Base-by-base conservation (phyloP, 2,329 filamentous ascomycete species). In the Periconia sp. region DNA sequence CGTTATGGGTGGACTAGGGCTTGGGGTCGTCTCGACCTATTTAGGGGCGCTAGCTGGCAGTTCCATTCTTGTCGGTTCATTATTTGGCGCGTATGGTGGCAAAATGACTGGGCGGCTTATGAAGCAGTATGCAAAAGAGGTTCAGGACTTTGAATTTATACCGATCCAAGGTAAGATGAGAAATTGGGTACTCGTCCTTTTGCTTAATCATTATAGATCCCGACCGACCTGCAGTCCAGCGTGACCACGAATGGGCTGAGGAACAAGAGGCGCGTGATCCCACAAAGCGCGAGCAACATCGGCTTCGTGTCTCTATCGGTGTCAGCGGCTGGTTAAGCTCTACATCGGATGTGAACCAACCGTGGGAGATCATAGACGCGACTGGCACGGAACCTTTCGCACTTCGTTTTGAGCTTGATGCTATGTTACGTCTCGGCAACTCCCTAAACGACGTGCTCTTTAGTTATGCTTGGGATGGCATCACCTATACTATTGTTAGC, bases 121-220 rank as follows among this genome's bases (percentile, higher is more conserved):
- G 78, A 88, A 95, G 51, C 78, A 85, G 17, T 95, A 94, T 66
- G 81, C 87, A 6, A 85, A 84, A 55, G 90, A 95, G 52, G 85
- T 96, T 6, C 83, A 89, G 55, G 91, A 96, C 63, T 95, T 96
- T 69, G 89, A 84, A 1, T 88, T 97, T 55, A 71, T 96, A n/a
- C 88, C 89, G 0, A 73, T 95, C 12, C 77, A 40, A 71, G 83
- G 73, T 64, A 51, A 19, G 38, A 40, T 35, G 1, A n/a, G 22
- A 11, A 13, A 9, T 6, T 8, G 9, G 1, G 3, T 10, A 19
- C 10, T 16, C 2, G 11, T 5, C 4, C 8, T 25, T 34, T 11
- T 16, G 13, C 48, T 53, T 23, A 53, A 11, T 2, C 17, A 13
- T 18, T 11, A 4, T 24, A 60, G 59, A 59, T 34, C 59, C 58